Evolutionary conservation across 495 filamentous ascomycete genomes (phyloP).

Genomic region (Neurospora sp.): DNA sequence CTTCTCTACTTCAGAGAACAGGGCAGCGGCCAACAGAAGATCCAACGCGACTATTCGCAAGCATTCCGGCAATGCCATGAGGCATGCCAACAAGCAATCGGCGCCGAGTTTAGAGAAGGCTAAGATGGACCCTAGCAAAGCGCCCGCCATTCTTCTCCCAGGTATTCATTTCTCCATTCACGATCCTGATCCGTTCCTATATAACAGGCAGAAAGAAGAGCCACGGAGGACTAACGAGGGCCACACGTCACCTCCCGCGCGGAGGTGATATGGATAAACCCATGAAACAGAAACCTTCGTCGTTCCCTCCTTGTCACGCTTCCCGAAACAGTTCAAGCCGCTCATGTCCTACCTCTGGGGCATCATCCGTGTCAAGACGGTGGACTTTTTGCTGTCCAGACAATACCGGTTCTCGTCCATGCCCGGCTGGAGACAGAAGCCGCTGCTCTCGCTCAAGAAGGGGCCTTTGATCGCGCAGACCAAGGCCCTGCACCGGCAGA

Average conservation of each 20-base stretch:
- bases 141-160: constrained; percentile 1
- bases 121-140: not conserved
- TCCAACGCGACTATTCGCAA: not conserved
- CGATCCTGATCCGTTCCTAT: not conserved
- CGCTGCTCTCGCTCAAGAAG: constrained; percentile 29
- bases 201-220: not conserved
- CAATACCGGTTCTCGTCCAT: constrained; percentile 18
- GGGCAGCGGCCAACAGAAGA: not conserved
- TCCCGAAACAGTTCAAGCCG: constrained; percentile 5
- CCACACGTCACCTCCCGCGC: not conserved
- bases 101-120: not conserved
- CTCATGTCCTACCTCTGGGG: constrained; percentile 6
- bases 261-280: not conserved
- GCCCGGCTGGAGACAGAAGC: constrained; percentile 14
- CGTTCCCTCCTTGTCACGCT: constrained; percentile 11
- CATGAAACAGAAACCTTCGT: constrained; percentile 16
- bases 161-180: not conserved
- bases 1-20: not conserved
- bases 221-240: not conserved
- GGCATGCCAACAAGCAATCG: not conserved
- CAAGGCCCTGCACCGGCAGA: constrained; percentile 49
- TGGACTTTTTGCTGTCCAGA: not conserved
- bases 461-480: constrained; percentile 38
- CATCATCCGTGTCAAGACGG: constrained; percentile 9
- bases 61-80: not conserved